These are phyloP conservation scores for Gossypium aridum DNA, from an alignment of 441 rosid genomes.

Conservation along the genomic window DNA sequence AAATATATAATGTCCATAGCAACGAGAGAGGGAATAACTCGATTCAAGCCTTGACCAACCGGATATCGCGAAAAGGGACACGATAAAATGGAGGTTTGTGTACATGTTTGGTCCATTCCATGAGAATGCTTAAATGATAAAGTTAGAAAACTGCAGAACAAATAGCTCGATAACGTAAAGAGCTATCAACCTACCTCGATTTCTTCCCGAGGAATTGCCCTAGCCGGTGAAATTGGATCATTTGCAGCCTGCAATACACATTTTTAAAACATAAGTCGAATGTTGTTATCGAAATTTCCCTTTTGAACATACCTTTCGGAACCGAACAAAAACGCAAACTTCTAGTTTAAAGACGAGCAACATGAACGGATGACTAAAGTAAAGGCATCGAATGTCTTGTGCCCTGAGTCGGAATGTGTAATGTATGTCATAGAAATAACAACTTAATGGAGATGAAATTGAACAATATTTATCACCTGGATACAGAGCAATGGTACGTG, in stretches of 20 bases:
- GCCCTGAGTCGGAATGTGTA: not conserved
- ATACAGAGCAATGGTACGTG: conserved; percentile 69
- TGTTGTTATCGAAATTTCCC: not conserved
- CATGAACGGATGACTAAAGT: not conserved
- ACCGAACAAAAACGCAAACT: not conserved
- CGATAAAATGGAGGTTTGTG: not conserved
- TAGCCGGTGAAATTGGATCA: conserved; percentile 80
- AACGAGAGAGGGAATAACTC: not conserved
- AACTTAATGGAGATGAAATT: not conserved
- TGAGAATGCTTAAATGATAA: not conserved
- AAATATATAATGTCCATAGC: not conserved
- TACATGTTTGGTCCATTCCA: not conserved
- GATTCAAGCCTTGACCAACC: not conserved
- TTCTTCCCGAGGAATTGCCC: conserved; percentile 70
- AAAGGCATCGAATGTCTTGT: not conserved
- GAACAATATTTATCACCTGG: conserved; percentile 52
- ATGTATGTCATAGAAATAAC: not conserved
- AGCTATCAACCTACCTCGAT: conserved; percentile 43
- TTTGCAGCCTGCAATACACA: conserved; percentile 49
- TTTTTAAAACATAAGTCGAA: not conserved
- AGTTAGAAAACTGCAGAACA: not conserved
- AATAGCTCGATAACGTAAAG: not conserved
- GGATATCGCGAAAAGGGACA: not conserved
- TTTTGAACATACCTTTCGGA: not conserved
- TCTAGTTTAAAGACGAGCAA: not conserved